These are phyloP conservation scores for Leucosporidium scottii DNA, from an alignment of 768 basidiomycete genomes.

Conservation along the genomic window DNA sequence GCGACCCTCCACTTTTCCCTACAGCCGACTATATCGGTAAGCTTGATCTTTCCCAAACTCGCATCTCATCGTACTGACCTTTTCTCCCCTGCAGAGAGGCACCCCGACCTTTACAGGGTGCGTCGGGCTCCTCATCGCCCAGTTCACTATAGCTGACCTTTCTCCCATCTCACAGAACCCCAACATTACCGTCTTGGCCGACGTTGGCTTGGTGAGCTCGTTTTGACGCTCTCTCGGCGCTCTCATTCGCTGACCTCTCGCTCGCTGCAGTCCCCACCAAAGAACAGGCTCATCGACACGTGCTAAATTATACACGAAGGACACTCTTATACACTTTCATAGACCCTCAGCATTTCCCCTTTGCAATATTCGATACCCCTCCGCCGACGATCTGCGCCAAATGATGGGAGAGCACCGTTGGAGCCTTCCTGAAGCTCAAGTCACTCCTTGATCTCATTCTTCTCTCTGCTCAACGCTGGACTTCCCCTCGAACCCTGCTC, in stretches of 20 bases:
- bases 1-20: slow-evolving; percentile 56
- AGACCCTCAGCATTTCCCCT: background rate
- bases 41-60: background rate
- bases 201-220: background rate
- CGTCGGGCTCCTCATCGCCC: too few species aligned
- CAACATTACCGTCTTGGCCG: slow-evolving; percentile 24
- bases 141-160: slow-evolving; percentile 25
- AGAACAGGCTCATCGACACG: too few species aligned
- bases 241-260: too few species aligned
- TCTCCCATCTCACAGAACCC: slow-evolving; percentile 47
- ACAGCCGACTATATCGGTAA: slow-evolving; percentile 64
- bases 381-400: too few species aligned
- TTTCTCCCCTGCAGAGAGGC: slow-evolving; percentile 40
- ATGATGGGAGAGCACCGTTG: too few species aligned
- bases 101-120: slow-evolving; percentile 58
- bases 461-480: too few species aligned
- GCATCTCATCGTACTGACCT: background rate
- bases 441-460: too few species aligned
- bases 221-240: background rate
- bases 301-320: too few species aligned
- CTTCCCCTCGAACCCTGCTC: too few species aligned
- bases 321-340: too few species aligned
- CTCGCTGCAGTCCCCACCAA: too few species aligned
- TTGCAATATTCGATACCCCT: background rate
- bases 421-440: too few species aligned